A percentile compares a stretch with the other conserved stretches of the same genome.
Evolutionary conservation across 2,329 filamentous ascomycete genomes (phyloP).

Genomic region (Pestalotiopsis sp.): DNA sequence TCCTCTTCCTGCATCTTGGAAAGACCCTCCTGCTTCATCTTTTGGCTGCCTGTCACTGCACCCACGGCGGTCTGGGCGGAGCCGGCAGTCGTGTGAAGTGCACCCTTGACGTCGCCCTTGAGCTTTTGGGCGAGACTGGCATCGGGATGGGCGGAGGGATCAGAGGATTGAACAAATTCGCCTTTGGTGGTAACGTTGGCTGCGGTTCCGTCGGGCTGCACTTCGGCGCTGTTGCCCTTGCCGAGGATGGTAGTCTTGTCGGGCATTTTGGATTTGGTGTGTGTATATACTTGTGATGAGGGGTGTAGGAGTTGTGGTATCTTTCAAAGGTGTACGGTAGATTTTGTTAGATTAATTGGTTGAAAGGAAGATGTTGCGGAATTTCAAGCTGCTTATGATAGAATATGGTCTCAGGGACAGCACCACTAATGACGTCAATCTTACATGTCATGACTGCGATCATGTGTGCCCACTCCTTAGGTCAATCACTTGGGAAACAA

Average conservation of each 20-base stretch:
- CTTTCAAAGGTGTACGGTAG: background rate
- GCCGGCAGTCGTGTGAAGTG: conserved; percentile 21
- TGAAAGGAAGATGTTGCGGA: too few species aligned
- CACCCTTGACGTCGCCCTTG: conserved; percentile 25
- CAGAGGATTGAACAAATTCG: conserved; percentile 18
- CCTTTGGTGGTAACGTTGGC: conserved; percentile 20
- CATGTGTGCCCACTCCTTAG: background rate
- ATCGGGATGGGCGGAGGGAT: conserved; percentile 22
- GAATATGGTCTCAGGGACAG: background rate
- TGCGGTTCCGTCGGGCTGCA: conserved; percentile 12
- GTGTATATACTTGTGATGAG: background rate
- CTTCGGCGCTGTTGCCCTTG: conserved; percentile 12
- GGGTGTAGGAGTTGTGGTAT: background rate
- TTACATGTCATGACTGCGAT: background rate
- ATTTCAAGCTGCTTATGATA: background rate
- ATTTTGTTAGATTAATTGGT: too few species aligned
- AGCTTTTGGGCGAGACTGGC: conserved; percentile 25
- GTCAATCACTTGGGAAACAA: too few species aligned
- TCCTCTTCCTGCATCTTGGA: conserved; percentile 28
- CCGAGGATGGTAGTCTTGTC: conserved; percentile 7
- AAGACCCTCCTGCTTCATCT: conserved; percentile 23
- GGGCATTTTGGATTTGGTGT: background rate
- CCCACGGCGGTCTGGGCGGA: conserved; percentile 25
- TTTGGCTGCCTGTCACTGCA: conserved; percentile 21
- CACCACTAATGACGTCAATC: background rate